A percentile compares a stretch with the other conserved stretches of the same genome.
Conservation (phyloP, 2,329 filamentous ascomycete genomes). For the Cladosporium colombiae region DNA sequence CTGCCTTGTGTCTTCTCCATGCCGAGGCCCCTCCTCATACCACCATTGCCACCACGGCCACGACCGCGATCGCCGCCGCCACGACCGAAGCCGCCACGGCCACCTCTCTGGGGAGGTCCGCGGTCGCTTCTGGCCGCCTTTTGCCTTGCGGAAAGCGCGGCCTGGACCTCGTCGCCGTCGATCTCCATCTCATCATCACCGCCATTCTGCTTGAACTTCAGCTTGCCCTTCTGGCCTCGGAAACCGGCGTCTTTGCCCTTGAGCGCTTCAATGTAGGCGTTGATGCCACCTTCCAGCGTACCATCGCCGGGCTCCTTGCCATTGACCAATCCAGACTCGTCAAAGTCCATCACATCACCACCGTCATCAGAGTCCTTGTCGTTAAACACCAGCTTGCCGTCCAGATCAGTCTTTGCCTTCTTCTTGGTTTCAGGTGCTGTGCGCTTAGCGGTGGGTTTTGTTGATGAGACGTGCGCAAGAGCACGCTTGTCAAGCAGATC, state of each 20-base stretch:
- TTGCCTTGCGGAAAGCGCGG: constrained; percentile 35
- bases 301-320: constrained; percentile 41
- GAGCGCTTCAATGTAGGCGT: constrained; percentile 63
- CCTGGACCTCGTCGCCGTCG: constrained; percentile 43
- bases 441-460: constrained; percentile 70
- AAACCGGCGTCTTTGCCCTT: constrained; percentile 60
- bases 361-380: constrained; percentile 45
- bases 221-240: constrained; percentile 59
- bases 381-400: constrained; percentile 79
- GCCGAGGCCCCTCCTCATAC: constrained; percentile 40
- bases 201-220: constrained; percentile 60
- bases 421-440: constrained; percentile 45
- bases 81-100: not conserved
- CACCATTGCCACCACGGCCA: constrained; percentile 21
- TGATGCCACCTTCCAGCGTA: constrained; percentile 54
- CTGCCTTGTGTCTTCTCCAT: constrained; percentile 32
- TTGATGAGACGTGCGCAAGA: constrained; percentile 89
- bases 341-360: constrained; percentile 58
- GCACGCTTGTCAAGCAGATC: constrained; percentile 88
- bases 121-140: constrained; percentile 25
- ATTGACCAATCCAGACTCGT: constrained; percentile 50
- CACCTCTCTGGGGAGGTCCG: constrained; percentile 3
- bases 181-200: constrained; percentile 48
- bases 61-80: constrained; percentile 17
- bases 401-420: constrained; percentile 70